Evolutionary conservation across 2,329 filamentous ascomycete species (phyloP), one percentile per base, ranked within the genome.

Genomic region (Dissoconium aciculare): DNA sequence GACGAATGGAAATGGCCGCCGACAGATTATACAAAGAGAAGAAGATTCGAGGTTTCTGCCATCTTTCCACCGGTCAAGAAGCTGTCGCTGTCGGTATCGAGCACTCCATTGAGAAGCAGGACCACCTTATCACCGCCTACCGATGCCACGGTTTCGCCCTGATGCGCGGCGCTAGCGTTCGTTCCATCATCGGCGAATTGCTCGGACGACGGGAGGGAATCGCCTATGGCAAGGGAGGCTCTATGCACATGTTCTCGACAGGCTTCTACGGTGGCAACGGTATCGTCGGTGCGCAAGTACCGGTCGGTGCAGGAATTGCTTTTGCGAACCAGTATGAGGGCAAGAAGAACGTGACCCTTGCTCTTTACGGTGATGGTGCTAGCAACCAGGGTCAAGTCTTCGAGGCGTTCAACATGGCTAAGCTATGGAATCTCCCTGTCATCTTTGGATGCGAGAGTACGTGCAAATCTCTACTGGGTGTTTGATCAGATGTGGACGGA

Each of bases 371-470:
- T 68, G 89, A 98, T 52, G 89, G 89, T 69, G 89, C 89, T 45
- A 82, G 78, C 69, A 98, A 98, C 71, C 89, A 98, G 69, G 89
- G 89, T 44, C 89, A 98, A 65, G 89, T 98, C 50, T 98, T 98
- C 53, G 89, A 98, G 71, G 85, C 89, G 40, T 98, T 91, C 74
- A 98, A 98, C 77, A 98, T 98, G 89, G 89, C 89, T 42, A 95
- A 95, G 73, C 76, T 98, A 46, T 98, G 89, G 89, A 85, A 89
- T 50, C 69, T 98, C 28, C 89, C 89, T 33, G 74, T 85, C 47
- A 78, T 98, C 46, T 98, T 98, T 56, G 85, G 83, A 48, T 98
- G 89, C 62, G 89, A 98, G 70, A 98, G 85, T 93, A 66, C 59
- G 83, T 42, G 9, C 24, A 30, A 12, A 11, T 12, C 17, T 11